Base-by-base conservation (phyloP, 2,329 filamentous ascomycete genomes). In the Calonectria naviculata region DNA sequence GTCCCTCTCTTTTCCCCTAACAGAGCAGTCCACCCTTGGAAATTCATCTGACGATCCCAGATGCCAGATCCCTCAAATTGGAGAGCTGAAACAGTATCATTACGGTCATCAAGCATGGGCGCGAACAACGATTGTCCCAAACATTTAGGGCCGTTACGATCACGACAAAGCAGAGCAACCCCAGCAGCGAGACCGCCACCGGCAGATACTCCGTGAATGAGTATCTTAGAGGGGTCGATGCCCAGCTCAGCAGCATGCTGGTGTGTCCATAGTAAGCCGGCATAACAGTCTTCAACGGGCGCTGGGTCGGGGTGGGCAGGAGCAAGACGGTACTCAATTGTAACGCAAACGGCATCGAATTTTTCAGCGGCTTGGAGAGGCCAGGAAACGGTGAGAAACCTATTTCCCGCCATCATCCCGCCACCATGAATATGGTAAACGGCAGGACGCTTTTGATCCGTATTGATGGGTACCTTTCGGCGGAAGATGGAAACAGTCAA, bases 101-200 rank as follows among this genome's bases (percentile, higher is more conserved):
- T 58, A 17, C 56, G 6, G 19, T 75, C 73, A n/a, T 75, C 73
- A 0, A 75, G n/a, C 74, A 75, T 75, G 1, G 74, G 73, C 2
- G 67, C 70, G 2, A 74, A 24, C 1, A 75, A 64, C 2, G 70
- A 13, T 17, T 74, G 73, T 13, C 70, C 72, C 5, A 65, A 56
- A 17, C 70, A 28, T 0, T 65, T 54, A n/a, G 71, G 73, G 0
- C 47, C 21, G 5, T 56, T 24, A 1, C 54, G 65, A 8, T 74
- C 71, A 15, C 73, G 54, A 0, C 61, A 67, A 24, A 75, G 60
- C 36, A 75, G 5, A 5, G 69, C 56, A 1, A 47, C 58, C 0
- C 66, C 71, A 2, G 74, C 67, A 12, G 74, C 61, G 4, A 75
- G 41, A 2, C 64, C 69, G 5, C 66, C 71, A 4, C 74, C 73